These are phyloP conservation scores for Periconia macrospinosa DNA, from an alignment of 2,329 filamentous ascomycete genomes.

Conservation along the genomic window DNA sequence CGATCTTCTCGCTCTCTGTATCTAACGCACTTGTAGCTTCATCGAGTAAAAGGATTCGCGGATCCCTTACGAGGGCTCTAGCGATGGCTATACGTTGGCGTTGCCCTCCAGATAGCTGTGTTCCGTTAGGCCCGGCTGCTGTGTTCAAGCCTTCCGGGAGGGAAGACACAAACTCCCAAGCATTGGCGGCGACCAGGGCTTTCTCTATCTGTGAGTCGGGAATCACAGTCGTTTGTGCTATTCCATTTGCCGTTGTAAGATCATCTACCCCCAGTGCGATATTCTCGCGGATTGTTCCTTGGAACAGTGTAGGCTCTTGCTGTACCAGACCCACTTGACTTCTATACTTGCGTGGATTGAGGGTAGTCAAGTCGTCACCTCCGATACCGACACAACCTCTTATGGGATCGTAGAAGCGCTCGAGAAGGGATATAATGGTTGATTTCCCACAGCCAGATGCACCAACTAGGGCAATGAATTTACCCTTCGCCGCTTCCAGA, in stretches of 20 bases:
- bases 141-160: conserved; percentile 14
- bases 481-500: conserved; percentile 6
- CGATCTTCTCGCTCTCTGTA: conserved; percentile 41
- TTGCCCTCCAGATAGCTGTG: conserved; percentile 87
- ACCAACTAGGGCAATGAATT: conserved; percentile 14
- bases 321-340: conserved; percentile 82
- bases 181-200: conserved; percentile 42
- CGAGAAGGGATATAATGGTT: conserved; percentile 62
- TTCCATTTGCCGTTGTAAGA: neutral
- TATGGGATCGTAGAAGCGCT: conserved; percentile 38
- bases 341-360: conserved; percentile 71
- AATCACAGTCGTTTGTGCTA: neutral
- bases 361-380: neutral
- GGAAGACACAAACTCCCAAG: conserved; percentile 20
- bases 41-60: conserved; percentile 45
- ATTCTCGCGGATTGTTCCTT: conserved; percentile 85
- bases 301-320: conserved; percentile 89
- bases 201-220: conserved; percentile 26
- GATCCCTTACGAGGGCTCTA: conserved; percentile 43
- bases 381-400: conserved; percentile 5
- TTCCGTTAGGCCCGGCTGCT: conserved; percentile 53
- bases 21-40: conserved; percentile 33
- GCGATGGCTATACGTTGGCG: conserved; percentile 65
- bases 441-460: conserved; percentile 64
- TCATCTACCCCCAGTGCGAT: conserved; percentile 63